Evolutionary conservation across 2,329 filamentous ascomycete species (phyloP).

Genomic region (Bipolaris gigantea): DNA sequence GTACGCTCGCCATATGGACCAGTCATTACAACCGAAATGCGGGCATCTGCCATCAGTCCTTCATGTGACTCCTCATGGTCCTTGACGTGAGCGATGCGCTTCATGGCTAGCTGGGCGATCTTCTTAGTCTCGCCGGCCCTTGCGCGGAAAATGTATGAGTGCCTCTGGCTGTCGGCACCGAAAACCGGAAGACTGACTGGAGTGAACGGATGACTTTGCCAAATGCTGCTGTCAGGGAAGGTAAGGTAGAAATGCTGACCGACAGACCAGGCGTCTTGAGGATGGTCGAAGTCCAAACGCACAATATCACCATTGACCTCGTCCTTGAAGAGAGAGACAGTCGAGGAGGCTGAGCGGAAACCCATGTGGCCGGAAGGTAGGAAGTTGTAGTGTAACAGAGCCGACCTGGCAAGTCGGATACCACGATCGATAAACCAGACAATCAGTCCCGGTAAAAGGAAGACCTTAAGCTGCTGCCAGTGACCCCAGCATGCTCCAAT

Average conservation of each 20-base stretch:
- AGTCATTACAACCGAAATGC: constrained; percentile 38
- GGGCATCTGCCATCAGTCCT: constrained; percentile 26
- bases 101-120: constrained; percentile 37
- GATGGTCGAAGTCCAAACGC: constrained; percentile 66
- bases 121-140: constrained; percentile 40
- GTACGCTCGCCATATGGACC: constrained; percentile 42
- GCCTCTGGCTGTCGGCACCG: constrained; percentile 28
- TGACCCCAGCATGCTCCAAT: constrained; percentile 76
- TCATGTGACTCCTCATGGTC: constrained; percentile 28
- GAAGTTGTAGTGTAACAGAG: constrained; percentile 59
- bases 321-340: constrained; percentile 36
- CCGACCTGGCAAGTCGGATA: constrained; percentile 60
- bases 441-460: constrained; percentile 55
- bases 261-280: constrained; percentile 63
- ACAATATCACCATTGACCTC: constrained; percentile 57
- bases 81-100: constrained; percentile 24
- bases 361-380: constrained; percentile 37
- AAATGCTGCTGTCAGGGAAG: constrained; percentile 67
- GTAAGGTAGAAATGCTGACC: constrained; percentile 74
- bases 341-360: constrained; percentile 31
- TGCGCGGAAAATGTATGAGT: constrained; percentile 43
- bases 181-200: constrained; percentile 32
- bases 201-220: constrained; percentile 72
- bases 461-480: constrained; percentile 61
- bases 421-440: constrained; percentile 68